Base-by-base conservation (phyloP, 768 basidiomycete species). In the Saitozyma podzolica region DNA sequence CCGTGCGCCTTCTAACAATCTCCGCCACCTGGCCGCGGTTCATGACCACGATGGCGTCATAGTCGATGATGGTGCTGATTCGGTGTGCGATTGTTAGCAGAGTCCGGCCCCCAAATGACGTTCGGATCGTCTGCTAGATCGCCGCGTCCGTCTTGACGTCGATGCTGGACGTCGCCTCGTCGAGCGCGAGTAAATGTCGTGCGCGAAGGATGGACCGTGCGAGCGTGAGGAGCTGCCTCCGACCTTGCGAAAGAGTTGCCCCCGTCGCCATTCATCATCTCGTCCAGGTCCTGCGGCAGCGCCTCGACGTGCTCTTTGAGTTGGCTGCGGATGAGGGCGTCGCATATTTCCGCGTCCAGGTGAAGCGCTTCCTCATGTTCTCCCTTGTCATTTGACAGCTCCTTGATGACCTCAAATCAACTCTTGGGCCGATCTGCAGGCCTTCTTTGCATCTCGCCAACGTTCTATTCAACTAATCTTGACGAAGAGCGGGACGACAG, bases 1-100 rank as follows among this genome's bases (percentile, higher is more conserved):
- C n/a, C n/a, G n/a, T n/a, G n/a, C n/a, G n/a, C n/a, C n/a, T n/a
- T n/a, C n/a, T n/a, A n/a, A n/a, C n/a, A n/a, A n/a, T n/a, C n/a
- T n/a, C n/a, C n/a, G n/a, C n/a, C n/a, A 73, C 59, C 14, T 43
- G 42, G 0, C 74, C 74, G 16, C 39, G 43, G 13, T 67, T 64
- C 56, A 77, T 61, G 9, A 73, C 71, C 8, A 77, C 50, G 0
- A 77, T 61, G 17, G 51, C 42, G 42, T 73, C 73, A 56, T 75
- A 75, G 52, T 72, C 75, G 9, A 70, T 69, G 39, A 70, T 59
- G 9, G 68, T 67, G 16, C 50, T 58, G 20, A 67, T 62, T 14
- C 69, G 58, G 45, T 68, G 66, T 14, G 67, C 69, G 50, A 68
- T 62, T 9, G 63, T 59, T 10, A 69, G 29, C 7, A 69, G 53